Base-by-base conservation (phyloP, 805 yeast species). In the Debaryomyces maramus region DNA sequence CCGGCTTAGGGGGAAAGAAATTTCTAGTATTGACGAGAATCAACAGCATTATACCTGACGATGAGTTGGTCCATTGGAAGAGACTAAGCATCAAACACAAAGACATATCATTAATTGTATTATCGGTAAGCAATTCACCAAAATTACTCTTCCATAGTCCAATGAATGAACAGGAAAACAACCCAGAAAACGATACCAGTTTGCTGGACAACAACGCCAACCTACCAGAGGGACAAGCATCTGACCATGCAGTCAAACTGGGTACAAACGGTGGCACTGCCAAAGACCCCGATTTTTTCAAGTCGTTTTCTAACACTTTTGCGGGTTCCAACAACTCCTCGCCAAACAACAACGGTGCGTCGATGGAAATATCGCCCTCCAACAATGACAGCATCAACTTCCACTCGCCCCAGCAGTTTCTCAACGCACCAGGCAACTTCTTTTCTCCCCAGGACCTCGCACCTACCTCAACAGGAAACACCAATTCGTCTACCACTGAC, bases 31-130 rank as follows among this genome's bases (percentile, higher is more conserved):
- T 86, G 34, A 83, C 93, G 0, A 70, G 95, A 48, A 59, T 85
- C 37, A 82, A 81, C 51, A 85, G 86, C 45, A 77, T 84, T 39
- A 77, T 86, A 28, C 88, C 90, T 0, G 95, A 86, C 59, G 93
- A 86, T 58, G 95, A 86, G 55, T 63, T 86, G 35, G 72, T 84
- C 38, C 87, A 84, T 53, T 83, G 93, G 90, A 82, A 86, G 58
- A 63, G 88, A 41, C 61, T 85, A 19, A 81, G 89, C 9, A 72
- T 81, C 32, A 77, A 75, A 40, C 75, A 75, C 32, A 68, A 70
- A 42, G 75, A 70, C 17, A 61, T 86, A 13, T 80, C 83, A 3
- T 61, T 85, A 49, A 78, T 86, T 20, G 89, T 86, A 9, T 72
- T 85, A 6, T 78, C 90, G 7, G 88, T 83, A 1, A 83, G 78